These are phyloP conservation scores for Dissoconium aciculare DNA, from an alignment of 2,329 filamentous ascomycete species.

Conservation along the genomic window DNA sequence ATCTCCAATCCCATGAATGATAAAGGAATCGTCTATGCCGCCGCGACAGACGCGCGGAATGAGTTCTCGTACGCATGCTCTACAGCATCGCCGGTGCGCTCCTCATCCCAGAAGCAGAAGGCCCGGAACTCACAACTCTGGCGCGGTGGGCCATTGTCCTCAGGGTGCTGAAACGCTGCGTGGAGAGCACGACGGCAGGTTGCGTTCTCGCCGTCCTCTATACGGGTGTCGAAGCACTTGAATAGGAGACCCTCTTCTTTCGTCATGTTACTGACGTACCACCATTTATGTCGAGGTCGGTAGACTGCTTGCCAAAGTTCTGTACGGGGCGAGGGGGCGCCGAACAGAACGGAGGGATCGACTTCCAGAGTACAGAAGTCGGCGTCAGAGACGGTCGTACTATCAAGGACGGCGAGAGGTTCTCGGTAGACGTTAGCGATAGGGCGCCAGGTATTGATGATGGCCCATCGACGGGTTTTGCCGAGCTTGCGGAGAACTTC, in stretches of 20 bases:
- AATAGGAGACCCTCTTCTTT: not conserved
- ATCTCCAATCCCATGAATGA: too few relatives aligned
- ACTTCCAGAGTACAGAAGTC: not conserved
- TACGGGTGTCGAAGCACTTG: slow-evolving; percentile 1
- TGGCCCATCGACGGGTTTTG: slow-evolving; percentile 2
- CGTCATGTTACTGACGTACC: not conserved
- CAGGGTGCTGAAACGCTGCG: not conserved
- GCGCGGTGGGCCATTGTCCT: not conserved
- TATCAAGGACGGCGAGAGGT: not conserved
- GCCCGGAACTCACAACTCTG: not conserved
- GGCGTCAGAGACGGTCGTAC: not conserved
- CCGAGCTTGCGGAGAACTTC: not conserved
- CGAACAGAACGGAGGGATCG: not conserved
- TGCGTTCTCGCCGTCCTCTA: not conserved
- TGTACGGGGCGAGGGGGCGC: not conserved
- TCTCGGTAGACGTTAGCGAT: not conserved
- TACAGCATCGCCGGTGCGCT: not conserved
- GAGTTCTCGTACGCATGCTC: not conserved
- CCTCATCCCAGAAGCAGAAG: not conserved
- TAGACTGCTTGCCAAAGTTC: not conserved
- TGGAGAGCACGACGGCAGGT: not conserved
- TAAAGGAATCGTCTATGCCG: too few relatives aligned
- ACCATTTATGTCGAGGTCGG: not conserved
- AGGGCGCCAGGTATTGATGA: not conserved
- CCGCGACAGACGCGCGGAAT: too few relatives aligned